Conservation (phyloP, 192 early-diverging fungal genomes). For the Tieghemiomyces parasiticus region DNA sequence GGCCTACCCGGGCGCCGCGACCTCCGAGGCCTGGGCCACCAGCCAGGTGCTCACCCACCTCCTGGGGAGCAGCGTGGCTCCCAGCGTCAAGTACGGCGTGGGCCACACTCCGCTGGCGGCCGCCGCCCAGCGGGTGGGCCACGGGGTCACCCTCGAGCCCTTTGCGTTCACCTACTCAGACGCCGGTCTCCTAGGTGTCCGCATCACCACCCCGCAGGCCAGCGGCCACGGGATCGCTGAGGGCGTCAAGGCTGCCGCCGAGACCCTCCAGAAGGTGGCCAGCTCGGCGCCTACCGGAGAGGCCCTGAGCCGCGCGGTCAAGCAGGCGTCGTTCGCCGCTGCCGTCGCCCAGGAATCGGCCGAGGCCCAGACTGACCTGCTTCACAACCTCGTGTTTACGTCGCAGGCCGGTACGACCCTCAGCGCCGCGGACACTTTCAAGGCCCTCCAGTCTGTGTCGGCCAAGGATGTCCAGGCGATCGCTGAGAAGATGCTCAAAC, state of each 20-base stretch:
- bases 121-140: constrained; percentile 37
- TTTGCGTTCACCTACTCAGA: constrained; percentile 84
- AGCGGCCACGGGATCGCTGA: constrained; percentile 30
- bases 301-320: constrained; percentile 45
- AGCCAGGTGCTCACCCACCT: constrained; percentile 43
- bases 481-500: constrained; percentile 42
- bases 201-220: constrained; percentile 44
- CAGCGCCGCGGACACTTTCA: constrained; percentile 22
- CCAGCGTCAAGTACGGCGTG: constrained; percentile 45
- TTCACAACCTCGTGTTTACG: constrained; percentile 12
- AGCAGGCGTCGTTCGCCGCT: constrained; percentile 41
- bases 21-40: constrained; percentile 32
- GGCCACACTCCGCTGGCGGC: constrained; percentile 48
- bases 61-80: constrained; percentile 41
- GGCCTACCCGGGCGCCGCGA: constrained; percentile 60
- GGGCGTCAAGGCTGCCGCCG: constrained; percentile 46
- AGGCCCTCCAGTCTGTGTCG: constrained; percentile 35
- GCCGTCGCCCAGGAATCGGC: constrained; percentile 25
- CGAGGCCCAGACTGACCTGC: constrained; percentile 15
- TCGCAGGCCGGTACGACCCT: constrained; percentile 14
- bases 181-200: constrained; percentile 79
- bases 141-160: constrained; percentile 41
- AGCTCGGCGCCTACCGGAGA: constrained; percentile 28
- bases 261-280: constrained; percentile 40
- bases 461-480: constrained; percentile 41